phyloP scores from a whole-genome alignment of 2,329 filamentous ascomycete species.

The Ilyonectria sp. region DNA sequence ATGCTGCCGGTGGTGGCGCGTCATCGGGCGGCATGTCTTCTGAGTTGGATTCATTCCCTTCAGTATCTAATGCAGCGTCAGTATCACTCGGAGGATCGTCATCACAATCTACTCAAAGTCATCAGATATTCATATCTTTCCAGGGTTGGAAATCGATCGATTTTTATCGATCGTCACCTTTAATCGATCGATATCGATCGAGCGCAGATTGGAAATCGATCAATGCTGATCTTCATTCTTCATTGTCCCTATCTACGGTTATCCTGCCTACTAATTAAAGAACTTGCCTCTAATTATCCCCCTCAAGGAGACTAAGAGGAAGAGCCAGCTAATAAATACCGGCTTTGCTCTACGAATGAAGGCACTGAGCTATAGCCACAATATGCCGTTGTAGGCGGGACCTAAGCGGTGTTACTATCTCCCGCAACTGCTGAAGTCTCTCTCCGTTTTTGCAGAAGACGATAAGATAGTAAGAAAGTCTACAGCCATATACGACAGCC shows the following conservation, averaged over 20 bases:
- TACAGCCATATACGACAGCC: conserved; percentile 1
- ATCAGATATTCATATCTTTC: background rate
- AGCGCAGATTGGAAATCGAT: too few species aligned
- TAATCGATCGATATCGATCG: too few species aligned
- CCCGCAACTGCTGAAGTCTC: conserved; percentile 9
- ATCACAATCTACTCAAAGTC: background rate
- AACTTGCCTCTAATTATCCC: conserved; percentile 4
- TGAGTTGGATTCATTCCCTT: background rate
- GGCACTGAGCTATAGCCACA: too few species aligned
- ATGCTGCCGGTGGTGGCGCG: too few species aligned
- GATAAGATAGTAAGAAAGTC: conserved; percentile 7
- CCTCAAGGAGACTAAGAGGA: conserved; percentile 9
- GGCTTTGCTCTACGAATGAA: too few species aligned
- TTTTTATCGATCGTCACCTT: too few species aligned
- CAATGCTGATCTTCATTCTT: too few species aligned
- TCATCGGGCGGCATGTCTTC: too few species aligned
- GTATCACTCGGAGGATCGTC: background rate
- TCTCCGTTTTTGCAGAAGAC: conserved; percentile 12
- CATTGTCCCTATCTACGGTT: conserved; percentile 8
- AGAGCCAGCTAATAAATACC: background rate
- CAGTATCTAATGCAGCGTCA: too few species aligned
- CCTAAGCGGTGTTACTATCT: conserved; percentile 4
- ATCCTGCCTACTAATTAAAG: conserved; percentile 1
- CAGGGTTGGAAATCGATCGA: too few species aligned
- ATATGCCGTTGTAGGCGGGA: too few species aligned